Percentiles rank a stretch among this genome's conserved stretches.
Conservation (phyloP, 2,329 filamentous ascomycete species). For the Capronia coronata region DNA sequence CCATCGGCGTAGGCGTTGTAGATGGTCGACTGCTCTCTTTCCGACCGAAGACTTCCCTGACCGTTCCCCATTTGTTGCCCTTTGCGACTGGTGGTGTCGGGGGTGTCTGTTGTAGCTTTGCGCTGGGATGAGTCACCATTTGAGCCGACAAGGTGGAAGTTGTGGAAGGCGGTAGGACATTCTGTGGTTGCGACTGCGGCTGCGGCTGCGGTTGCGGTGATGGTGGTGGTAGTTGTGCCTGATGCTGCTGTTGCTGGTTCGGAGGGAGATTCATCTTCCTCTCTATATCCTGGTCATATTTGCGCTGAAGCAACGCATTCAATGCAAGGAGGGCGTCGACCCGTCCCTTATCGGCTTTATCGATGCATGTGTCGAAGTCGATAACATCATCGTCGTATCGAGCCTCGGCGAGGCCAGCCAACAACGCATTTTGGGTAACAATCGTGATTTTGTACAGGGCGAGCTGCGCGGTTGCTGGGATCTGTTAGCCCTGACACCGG, state of each 20-base stretch:
- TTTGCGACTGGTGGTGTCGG: not conserved
- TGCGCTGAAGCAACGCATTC: constrained; percentile 11
- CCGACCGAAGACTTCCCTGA: constrained; percentile 5
- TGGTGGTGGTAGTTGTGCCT: no score
- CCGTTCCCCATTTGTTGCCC: constrained; percentile 6
- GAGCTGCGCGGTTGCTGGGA: constrained; percentile 9
- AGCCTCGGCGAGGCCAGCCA: constrained; percentile 11
- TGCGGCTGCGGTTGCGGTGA: not conserved
- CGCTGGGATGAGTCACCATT: not conserved
- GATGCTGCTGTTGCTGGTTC: not conserved
- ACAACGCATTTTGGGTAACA: constrained; percentile 14
- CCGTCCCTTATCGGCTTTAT: constrained; percentile 11
- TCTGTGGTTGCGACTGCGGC: not conserved
- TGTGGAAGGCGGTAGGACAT: not conserved
- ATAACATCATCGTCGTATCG: constrained; percentile 16
- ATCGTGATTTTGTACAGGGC: constrained; percentile 15
- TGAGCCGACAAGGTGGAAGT: not conserved
- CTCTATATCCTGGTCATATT: constrained; percentile 15
- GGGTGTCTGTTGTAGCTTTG: not conserved
- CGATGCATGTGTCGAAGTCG: constrained; percentile 17
- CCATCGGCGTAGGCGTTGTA: not conserved
- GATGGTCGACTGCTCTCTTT: constrained; percentile 1
- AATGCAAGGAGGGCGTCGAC: constrained; percentile 11
- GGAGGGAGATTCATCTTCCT: constrained; percentile 4
- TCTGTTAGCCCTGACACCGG: constrained; percentile 5